Base-by-base conservation (phyloP, 2,329 filamentous ascomycete genomes). In the Aspergillus tubingensis region DNA sequence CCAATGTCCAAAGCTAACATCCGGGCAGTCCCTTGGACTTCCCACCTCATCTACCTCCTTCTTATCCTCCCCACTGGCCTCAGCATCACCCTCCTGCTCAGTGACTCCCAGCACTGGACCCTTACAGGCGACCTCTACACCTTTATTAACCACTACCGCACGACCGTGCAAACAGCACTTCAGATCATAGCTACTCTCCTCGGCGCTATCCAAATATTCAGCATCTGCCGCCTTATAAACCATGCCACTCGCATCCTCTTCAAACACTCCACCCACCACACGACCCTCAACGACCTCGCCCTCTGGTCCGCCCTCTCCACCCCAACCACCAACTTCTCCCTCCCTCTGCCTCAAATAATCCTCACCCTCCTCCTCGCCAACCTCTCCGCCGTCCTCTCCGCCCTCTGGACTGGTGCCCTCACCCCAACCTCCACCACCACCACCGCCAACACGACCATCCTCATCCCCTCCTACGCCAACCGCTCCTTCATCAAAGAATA, bases 141-240 rank as follows among this genome's bases (percentile, higher is more conserved):
- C 13, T 25, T 53, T 13, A 53, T 53, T 36, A 53, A 53, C 36
- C 15, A 3, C n/a, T 53, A 53, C 51, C 51, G 51, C 2, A 53
- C 51, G 2, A 41, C 51, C 3, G 36, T 53, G 32, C 51, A 53
- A 25, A 53, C 51, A 7, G 51, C 32, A 5, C 7, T 53, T 7
- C 51, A 53, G 15, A 25, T 39, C 13, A 21, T 53, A 2, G 51
- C 51, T 21, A 53, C 51, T 2, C 11, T 53, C 10, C 51, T 53
- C 36, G 23, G 51, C 36, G 23, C 51, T 2, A 32, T 52, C 8
- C 49, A 52, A 8, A 27, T 52, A 2, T 7, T 38, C 8, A 19
- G 13, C n/a, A 52, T 52, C 25, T 52, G 49, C 49, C 49, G 49
- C 8, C 49, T 52, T 6, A 38, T 52, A 30, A 52, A 52, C 49